phyloP scores from a whole-genome alignment of 2,329 filamentous ascomycete species.

The Botrytis galanthina region DNA sequence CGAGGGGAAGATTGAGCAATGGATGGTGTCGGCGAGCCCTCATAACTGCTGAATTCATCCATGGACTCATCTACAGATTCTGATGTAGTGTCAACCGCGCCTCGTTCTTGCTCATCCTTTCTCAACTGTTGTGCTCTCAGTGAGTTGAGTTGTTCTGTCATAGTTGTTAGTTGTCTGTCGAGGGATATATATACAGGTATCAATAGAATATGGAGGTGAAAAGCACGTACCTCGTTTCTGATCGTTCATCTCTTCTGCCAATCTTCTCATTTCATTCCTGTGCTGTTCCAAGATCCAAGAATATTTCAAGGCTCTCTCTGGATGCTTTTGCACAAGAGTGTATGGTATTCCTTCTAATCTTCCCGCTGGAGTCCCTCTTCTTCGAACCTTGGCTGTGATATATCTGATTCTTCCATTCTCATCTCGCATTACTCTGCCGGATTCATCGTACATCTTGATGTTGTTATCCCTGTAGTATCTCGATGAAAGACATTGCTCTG shows the following conservation, averaged over 20 bases:
- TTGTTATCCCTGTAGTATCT: slow-evolving; percentile 24
- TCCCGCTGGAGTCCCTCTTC: slow-evolving; percentile 15
- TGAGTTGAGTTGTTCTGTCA: neutral
- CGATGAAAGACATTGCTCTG: slow-evolving; percentile 21
- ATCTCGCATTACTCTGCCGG: slow-evolving; percentile 9
- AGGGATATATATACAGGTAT: neutral
- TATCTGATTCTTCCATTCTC: slow-evolving; percentile 20
- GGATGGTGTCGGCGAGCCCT: slow-evolving; percentile 5
- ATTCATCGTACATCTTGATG: slow-evolving; percentile 10
- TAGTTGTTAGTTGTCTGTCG: neutral
- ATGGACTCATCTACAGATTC: neutral
- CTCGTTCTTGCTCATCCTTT: neutral
- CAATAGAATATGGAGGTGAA: neutral
- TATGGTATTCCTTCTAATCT: slow-evolving; percentile 22
- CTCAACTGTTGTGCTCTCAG: neutral
- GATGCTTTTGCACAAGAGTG: slow-evolving; percentile 21
- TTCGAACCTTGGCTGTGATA: slow-evolving; percentile 21
- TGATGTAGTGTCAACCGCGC: neutral
- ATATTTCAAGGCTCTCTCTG: slow-evolving; percentile 20
- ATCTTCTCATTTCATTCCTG: slow-evolving; percentile 17
- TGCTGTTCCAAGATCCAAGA: slow-evolving; percentile 20
- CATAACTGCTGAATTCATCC: neutral
- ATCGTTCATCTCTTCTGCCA: slow-evolving; percentile 1
- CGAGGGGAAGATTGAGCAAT: neutral
- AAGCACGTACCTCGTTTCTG: slow-evolving; percentile 9